These are phyloP conservation scores for Phytopythium aichiense DNA, from an alignment of 352 stramenopile species.

Conservation along the genomic window DNA sequence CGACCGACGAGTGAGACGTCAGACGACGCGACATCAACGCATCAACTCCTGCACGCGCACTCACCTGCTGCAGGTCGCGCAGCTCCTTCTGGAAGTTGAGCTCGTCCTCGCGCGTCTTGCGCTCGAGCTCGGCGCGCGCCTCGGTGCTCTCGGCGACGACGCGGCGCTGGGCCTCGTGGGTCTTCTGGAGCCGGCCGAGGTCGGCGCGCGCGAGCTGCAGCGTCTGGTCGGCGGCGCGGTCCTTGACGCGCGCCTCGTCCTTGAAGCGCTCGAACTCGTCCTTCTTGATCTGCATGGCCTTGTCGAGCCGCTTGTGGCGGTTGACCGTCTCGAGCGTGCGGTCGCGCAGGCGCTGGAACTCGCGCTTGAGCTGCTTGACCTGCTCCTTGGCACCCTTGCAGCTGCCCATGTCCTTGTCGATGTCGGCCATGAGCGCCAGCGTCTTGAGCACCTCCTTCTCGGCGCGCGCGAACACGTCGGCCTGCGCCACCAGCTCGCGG, in stretches of 20 bases:
- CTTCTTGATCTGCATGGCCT: slow-evolving; percentile 65
- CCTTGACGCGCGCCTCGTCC: slow-evolving; percentile 57
- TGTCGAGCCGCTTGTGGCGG: slow-evolving; percentile 67
- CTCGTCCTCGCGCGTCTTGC: slow-evolving; percentile 63
- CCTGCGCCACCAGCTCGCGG: slow-evolving; percentile 49
- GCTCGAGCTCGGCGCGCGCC: slow-evolving; percentile 51
- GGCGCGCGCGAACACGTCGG: slow-evolving; percentile 60
- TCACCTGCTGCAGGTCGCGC: slow-evolving; percentile 55
- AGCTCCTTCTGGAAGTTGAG: slow-evolving; percentile 61
- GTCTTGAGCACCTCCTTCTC: slow-evolving; percentile 69
- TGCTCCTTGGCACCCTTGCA: slow-evolving; percentile 73
- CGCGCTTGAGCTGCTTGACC: slow-evolving; percentile 46
- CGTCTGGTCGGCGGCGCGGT: slow-evolving; percentile 53
- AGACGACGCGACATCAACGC: not conserved
- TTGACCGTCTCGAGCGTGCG: slow-evolving; percentile 51
- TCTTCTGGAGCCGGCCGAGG: slow-evolving; percentile 45
- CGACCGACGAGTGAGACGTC: not conserved
- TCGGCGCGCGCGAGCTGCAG: slow-evolving; percentile 49
- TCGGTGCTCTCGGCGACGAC: slow-evolving; percentile 50
- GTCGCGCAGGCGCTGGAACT: slow-evolving; percentile 48
- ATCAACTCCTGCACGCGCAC: not conserved
- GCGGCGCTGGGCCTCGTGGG: slow-evolving; percentile 44
- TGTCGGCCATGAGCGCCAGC: slow-evolving; percentile 55
- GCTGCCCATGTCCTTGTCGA: slow-evolving; percentile 55
- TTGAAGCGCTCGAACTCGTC: slow-evolving; percentile 64